These are phyloP conservation scores for Lunularia cruciata DNA, from an alignment of 225 moss, liverwort and hornwort genomes.

Conservation along the genomic window DNA sequence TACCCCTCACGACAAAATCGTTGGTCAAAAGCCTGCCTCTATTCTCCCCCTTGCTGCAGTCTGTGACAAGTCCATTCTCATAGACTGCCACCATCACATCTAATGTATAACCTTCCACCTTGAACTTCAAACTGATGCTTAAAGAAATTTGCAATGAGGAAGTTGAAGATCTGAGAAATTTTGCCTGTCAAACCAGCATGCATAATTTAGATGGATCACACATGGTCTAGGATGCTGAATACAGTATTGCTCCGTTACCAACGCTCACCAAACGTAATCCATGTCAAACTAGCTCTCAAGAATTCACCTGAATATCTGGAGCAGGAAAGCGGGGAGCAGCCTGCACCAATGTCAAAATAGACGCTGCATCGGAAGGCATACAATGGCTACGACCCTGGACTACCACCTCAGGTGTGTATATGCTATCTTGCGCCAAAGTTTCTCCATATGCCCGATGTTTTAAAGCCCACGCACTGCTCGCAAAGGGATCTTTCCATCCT, in stretches of 20 bases:
- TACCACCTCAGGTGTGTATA: constrained; percentile 87
- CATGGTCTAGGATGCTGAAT: no score
- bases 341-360: constrained; percentile 50
- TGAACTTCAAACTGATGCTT: constrained; percentile 53
- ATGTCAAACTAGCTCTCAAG: no score
- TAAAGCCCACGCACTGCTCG: constrained; percentile 75
- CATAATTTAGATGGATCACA: background rate
- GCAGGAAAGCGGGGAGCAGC: constrained; percentile 67
- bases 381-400: constrained; percentile 80
- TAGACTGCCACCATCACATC: constrained; percentile 89
- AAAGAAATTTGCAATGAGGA: constrained; percentile 59
- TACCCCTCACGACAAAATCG: constrained; percentile 79
- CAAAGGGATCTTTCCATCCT: constrained; percentile 98
- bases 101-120: constrained; percentile 65
- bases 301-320: constrained; percentile 67
- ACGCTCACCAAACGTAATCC: constrained; percentile 16
- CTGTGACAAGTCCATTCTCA: constrained; percentile 79
- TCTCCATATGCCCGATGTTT: constrained; percentile 85
- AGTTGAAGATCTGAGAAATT: constrained; percentile 55
- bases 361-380: constrained; percentile 50
- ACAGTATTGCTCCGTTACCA: no score
- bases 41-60: constrained; percentile 85
- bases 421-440: constrained; percentile 72
- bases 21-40: constrained; percentile 73
- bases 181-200: constrained; percentile 47